Evolutionary conservation across 2,329 filamentous ascomycete species (phyloP), one percentile per base, ranked within the genome.

Genomic region (Fusarium devonianum): DNA sequence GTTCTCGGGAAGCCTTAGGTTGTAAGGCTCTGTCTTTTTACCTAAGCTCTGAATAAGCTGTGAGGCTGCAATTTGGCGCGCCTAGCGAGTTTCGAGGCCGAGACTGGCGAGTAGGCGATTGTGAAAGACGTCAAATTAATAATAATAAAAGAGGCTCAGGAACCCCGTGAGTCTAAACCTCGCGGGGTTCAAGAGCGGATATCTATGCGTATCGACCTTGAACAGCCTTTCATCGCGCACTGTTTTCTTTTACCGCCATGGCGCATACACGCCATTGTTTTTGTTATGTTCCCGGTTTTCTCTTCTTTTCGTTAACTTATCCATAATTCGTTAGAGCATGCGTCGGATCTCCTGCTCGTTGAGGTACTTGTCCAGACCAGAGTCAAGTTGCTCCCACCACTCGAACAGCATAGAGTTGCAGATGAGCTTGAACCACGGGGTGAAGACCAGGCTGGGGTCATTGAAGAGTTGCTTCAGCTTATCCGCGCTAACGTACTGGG

Each of bases 351-450:
- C 80, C 69, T 86, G 84, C 79, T 97, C 92, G 69, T 91, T 87
- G 74, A 85, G 82, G 75, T 93, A 96, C 75, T 90, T 88, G 53
- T 95, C 89, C 62, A 97, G 78, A 8, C 89, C 89, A 17, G 82
- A 78, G 63, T 94, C 87, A 47, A 97, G 82, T 74, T 89, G 86
- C 68, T 86, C 79, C 94, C 94, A 99, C 94, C 94, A 99, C 73
- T 97, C 88, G 67, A 96, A 99, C 30, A 99, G 83, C 90, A 97
- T 92, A 37, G 90, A 92, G 73, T 97, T 83, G 81, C 94, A 99
- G 69, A 99, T 97, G 63, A 99, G 86, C 81, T 96, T 96, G 80
- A 99, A 99, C 94, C 94, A 99, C 1, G 94, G 94, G 1, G 94
- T 99, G 73, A 97, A 97, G 66, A 87, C 89, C 64, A 96, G 80